A percentile compares a stretch with the other conserved stretches of the same genome.
These are phyloP conservation scores for Rutidosis leptorrhynchoides DNA, from an alignment of 129 eudicot genomes.

Conservation along the genomic window DNA sequence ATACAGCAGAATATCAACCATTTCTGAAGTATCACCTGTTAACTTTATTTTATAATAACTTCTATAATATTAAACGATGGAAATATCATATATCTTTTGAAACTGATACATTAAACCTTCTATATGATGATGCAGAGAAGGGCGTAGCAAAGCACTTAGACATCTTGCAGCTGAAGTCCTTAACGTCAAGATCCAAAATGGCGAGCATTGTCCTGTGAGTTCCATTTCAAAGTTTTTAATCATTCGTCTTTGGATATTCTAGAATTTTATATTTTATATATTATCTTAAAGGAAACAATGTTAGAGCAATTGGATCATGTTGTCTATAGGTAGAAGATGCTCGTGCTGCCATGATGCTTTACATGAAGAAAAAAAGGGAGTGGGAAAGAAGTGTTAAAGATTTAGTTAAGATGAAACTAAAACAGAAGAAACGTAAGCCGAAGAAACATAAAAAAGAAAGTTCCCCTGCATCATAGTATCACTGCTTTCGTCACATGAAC, in stretches of 20 bases:
- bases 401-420: constrained; percentile 48
- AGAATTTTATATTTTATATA: background rate
- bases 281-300: background rate
- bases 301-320: background rate
- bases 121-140: constrained; percentile 55
- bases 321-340: constrained; percentile 86
- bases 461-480: constrained; percentile 20
- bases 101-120: background rate
- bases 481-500: background rate
- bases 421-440: constrained; percentile 66
- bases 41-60: constrained; percentile 1
- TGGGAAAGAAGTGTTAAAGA: constrained; percentile 79
- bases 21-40: constrained; percentile 59
- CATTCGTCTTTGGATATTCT: background rate
- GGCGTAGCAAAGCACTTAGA: constrained; percentile 78
- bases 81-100: background rate
- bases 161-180: constrained; percentile 81
- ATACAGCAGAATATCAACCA: constrained; percentile 83
- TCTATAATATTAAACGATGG: background rate
- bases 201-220: constrained; percentile 99
- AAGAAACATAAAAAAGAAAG: constrained; percentile 38
- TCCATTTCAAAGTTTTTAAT: constrained; percentile 4
- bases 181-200: constrained; percentile 79
- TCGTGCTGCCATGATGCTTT: constrained; percentile 94
- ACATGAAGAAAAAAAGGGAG: constrained; percentile 60